Conservation (phyloP, 352 stramenopile species). For the Phytophthora fragariae region DNA sequence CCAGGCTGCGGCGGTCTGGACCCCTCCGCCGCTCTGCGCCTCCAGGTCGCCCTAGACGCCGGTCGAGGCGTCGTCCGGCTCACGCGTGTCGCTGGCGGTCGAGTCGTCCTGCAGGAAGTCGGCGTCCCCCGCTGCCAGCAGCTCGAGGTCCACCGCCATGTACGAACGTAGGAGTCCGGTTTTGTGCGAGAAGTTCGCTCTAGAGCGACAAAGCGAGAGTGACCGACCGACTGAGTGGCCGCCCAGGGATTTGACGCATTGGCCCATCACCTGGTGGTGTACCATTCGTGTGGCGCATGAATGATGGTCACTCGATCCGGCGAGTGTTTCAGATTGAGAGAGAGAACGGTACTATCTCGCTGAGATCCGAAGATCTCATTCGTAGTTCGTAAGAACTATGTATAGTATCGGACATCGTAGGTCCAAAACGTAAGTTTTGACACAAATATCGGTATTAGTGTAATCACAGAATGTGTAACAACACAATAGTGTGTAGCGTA, state of each 20-base stretch:
- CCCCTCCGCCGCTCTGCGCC: slow-evolving; percentile 30
- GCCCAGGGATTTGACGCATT: slow-evolving; percentile 24
- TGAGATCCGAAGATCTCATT: too few relatives aligned
- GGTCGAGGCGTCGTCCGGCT: slow-evolving; percentile 39
- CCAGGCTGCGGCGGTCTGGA: slow-evolving; percentile 24
- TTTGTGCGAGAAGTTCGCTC: not conserved
- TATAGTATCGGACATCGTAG: too few relatives aligned
- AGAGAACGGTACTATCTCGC: too few relatives aligned
- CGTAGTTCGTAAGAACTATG: too few relatives aligned
- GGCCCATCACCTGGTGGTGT: slow-evolving; percentile 19
- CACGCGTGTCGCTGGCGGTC: slow-evolving; percentile 24
- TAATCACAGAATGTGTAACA: too few relatives aligned
- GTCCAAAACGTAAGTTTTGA: too few relatives aligned
- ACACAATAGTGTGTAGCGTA: too few relatives aligned
- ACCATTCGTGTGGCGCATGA: slow-evolving; percentile 9
- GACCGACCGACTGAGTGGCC: not conserved
- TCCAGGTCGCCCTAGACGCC: slow-evolving; percentile 44
- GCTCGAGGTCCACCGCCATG: slow-evolving; percentile 37
- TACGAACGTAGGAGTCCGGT: not conserved
- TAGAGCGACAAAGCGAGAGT: slow-evolving; percentile 11
- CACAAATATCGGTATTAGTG: too few relatives aligned
- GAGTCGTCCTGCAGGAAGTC: slow-evolving; percentile 39
- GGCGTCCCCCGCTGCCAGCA: slow-evolving; percentile 31
- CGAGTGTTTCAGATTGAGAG: too few relatives aligned
- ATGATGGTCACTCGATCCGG: slow-evolving; percentile 1